Base-by-base conservation (phyloP, 192 early-diverging fungal genomes). In the Coemansia sp. region DNA sequence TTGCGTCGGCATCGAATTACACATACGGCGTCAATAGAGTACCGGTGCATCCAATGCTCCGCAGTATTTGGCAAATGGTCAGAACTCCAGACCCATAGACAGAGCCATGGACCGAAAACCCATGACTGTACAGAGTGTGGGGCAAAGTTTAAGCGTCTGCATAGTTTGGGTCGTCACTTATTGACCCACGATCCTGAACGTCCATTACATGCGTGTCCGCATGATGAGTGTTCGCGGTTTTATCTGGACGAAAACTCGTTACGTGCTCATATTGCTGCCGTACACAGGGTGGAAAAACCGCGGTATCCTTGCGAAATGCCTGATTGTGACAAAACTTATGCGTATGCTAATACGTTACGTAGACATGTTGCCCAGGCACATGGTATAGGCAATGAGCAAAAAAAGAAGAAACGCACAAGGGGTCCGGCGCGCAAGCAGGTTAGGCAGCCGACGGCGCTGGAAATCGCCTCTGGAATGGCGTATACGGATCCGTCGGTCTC, bases 21-120 rank as follows among this genome's bases (percentile, higher is more conserved):
- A 8, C 76, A 82, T 41, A 64, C 54, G 32, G 54, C 51, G 32
- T 56, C 59, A 5, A 35, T 63, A 0, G n/a, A 51, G n/a, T 87
- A 87, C 55, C 57, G 65, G 7, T 87, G 86, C 51, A 73, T n/a
- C 1, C 51, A 18, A 1, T 87, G 86, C 51, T 11, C 17, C 0
- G 52, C 39, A 33, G 17, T 45, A 22, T 87, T 87, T 63, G 22
- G 73, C 8, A 83, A 81, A 45, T 85, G 84, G 83, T 78, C 77
- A 4, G 67, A 78, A 51, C 74, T 87, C 33, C 84, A 84, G 53
- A 58, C 72, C 0, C 86, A 87, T 55, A 61, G 76, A 14, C 61
- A 65, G n/a, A 20, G 52, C 4, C 80, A 85, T 51, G 70, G 64
- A 35, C 52, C 70, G 7, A 37, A 69, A 12, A 5, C 64, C 51